phyloP scores from a whole-genome alignment of 1,139 yeast species.

The Pichia kudriavzevii region DNA sequence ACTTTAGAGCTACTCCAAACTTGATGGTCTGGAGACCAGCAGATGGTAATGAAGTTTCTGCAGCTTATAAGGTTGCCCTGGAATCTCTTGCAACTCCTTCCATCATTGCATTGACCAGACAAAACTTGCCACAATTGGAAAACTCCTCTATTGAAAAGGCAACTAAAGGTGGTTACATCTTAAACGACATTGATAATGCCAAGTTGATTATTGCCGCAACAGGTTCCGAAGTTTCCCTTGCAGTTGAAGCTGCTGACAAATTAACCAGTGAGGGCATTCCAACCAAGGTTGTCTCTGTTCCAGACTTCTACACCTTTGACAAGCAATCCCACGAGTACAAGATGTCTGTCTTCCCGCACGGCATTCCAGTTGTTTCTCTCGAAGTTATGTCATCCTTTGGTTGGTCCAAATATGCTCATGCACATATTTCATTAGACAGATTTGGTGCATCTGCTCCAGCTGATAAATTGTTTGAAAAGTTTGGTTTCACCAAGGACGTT shows the following conservation, averaged over 20 bases:
- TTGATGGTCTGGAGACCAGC: constrained; percentile 98
- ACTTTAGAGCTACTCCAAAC: constrained; percentile 96
- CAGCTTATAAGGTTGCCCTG: constrained; percentile 83
- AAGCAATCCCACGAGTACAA: constrained; percentile 72
- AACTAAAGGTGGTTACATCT: constrained; percentile 87
- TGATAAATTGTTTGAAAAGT: constrained; percentile 70
- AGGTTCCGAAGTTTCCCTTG: constrained; percentile 90
- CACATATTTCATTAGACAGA: constrained; percentile 90
- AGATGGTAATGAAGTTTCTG: constrained; percentile 98
- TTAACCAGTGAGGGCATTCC: constrained; percentile 54
- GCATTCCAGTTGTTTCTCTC: constrained; percentile 86
- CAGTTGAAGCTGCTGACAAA: constrained; percentile 74
- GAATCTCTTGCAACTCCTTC: constrained; percentile 73
- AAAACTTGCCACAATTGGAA: constrained; percentile 93
- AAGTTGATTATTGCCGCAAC: constrained; percentile 80
- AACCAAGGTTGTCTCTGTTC: constrained; percentile 83
- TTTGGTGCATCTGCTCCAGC: constrained; percentile 98
- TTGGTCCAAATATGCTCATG: constrained; percentile 95
- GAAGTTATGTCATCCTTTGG: constrained; percentile 92
- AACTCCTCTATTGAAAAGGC: constrained; percentile 93
- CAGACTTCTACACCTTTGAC: constrained; percentile 90
- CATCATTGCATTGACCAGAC: constrained; percentile 90
- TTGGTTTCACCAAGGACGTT: constrained; percentile 92
- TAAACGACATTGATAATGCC: constrained; percentile 52
- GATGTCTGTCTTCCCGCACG: constrained; percentile 87